Percentiles rank a stretch among this genome's conserved stretches.
Evolutionary conservation across 495 filamentous ascomycete species (phyloP).

Genomic region (Neurospora sp.): DNA sequence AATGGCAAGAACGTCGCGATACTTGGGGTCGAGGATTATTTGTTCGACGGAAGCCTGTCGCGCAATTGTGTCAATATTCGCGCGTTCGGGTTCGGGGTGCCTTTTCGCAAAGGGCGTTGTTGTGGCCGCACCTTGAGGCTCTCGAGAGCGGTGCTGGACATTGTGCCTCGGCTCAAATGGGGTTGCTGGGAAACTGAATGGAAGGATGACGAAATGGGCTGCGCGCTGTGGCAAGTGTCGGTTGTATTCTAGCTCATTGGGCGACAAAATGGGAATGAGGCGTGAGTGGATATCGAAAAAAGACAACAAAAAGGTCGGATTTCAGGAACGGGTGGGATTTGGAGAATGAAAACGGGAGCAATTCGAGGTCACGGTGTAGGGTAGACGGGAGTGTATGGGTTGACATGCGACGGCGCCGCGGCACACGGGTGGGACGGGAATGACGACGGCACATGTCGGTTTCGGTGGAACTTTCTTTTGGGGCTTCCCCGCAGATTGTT

Average conservation of each 20-base stretch:
- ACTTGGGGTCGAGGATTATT: constrained; percentile 68
- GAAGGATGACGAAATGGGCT: background rate
- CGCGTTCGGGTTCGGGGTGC: background rate
- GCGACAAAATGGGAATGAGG: background rate
- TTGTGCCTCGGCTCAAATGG: constrained; percentile 24
- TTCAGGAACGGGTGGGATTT: background rate
- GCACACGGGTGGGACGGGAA: background rate
- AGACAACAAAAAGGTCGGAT: background rate
- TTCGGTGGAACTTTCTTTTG: background rate
- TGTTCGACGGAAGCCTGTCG: constrained; percentile 45
- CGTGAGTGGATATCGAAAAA: background rate
- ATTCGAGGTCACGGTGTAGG: background rate
- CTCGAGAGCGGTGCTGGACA: constrained; percentile 20
- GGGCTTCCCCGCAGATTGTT: background rate
- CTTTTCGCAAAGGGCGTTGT: background rate
- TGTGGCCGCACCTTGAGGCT: constrained; percentile 23
- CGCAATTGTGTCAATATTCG: constrained; percentile 6
- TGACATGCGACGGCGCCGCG: background rate
- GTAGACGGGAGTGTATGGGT: background rate
- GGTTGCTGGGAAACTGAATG: background rate
- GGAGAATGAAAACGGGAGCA: background rate
- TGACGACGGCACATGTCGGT: background rate
- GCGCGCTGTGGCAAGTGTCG: background rate
- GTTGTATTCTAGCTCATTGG: background rate
- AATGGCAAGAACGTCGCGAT: constrained; percentile 72